Evolutionary conservation across 352 stramenopile species (phyloP).

Genomic region (Blastocystis sp.): DNA sequence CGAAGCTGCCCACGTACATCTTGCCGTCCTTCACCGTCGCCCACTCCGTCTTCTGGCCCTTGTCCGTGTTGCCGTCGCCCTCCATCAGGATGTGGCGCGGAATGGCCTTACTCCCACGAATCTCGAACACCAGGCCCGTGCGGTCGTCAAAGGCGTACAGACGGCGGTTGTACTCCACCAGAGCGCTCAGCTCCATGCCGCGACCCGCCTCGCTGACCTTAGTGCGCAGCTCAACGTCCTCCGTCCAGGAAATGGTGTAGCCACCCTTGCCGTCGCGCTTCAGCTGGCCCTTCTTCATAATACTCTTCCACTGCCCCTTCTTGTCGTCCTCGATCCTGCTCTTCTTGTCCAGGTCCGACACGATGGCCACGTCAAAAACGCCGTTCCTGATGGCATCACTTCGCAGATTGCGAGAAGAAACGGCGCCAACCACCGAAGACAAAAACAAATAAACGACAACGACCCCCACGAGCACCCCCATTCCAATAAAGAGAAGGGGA

Average conservation of each 20-base stretch:
- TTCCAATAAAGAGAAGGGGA: neutral
- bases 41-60: constrained; percentile 98
- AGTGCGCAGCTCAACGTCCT: constrained; percentile 73
- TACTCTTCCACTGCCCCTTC: constrained; percentile 86
- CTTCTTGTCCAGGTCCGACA: constrained; percentile 91
- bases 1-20: constrained; percentile 90
- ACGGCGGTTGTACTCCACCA: constrained; percentile 81
- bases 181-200: constrained; percentile 90
- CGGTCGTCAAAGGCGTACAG: constrained; percentile 95
- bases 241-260: constrained; percentile 73
- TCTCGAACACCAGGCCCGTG: constrained; percentile 95
- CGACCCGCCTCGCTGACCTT: constrained; percentile 87
- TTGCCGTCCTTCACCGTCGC: constrained; percentile 93
- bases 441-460: constrained; percentile 45
- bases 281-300: constrained; percentile 84
- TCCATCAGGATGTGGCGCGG: constrained; percentile 92
- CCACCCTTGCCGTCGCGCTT: constrained; percentile 75
- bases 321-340: constrained; percentile 80
- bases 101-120: constrained; percentile 81
- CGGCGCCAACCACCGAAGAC: neutral
- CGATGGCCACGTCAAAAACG: constrained; percentile 75
- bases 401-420: constrained; percentile 6
- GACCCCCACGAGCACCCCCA: neutral
- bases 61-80: constrained; percentile 88
- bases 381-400: neutral